Percentiles rank a stretch among this genome's conserved stretches.
These are phyloP conservation scores for Termitomyces heimii DNA, from an alignment of 768 basidiomycete genomes.

Conservation along the genomic window DNA sequence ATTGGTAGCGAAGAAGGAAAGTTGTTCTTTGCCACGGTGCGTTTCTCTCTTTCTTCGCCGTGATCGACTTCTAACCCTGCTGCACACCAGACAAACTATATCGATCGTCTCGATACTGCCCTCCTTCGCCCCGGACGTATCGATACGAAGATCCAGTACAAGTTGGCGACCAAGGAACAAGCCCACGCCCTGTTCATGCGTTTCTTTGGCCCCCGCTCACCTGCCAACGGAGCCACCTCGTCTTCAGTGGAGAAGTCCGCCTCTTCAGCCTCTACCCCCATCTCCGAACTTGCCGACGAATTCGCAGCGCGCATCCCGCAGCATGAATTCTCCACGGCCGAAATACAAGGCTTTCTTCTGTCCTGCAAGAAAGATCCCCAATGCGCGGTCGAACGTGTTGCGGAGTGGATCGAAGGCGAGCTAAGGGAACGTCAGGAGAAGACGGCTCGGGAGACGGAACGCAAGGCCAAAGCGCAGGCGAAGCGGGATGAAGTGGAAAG, in stretches of 20 bases:
- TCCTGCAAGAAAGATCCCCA: constrained; percentile 33
- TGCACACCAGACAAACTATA: constrained; percentile 40
- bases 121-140: constrained; percentile 53
- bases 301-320: constrained; percentile 41
- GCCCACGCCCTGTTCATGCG: constrained; percentile 40
- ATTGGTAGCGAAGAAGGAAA: constrained; percentile 58
- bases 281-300: constrained; percentile 27
- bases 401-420: constrained; percentile 38
- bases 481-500: constrained; percentile 19
- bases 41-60: constrained; percentile 8
- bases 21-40: constrained; percentile 53
- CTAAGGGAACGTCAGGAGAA: constrained; percentile 26
- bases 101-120: constrained; percentile 51
- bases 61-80: neutral
- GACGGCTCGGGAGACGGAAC: constrained; percentile 26
- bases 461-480: constrained; percentile 19
- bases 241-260: constrained; percentile 5
- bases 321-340: constrained; percentile 49
- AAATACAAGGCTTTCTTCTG: constrained; percentile 56
- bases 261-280: constrained; percentile 7
- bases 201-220: constrained; percentile 31
- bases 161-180: constrained; percentile 39
- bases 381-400: constrained; percentile 25
- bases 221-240: neutral
- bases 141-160: constrained; percentile 48